Percentiles rank a stretch among this genome's conserved stretches.
Conservation (phyloP, 805 yeast species). For the Saccharomyces mikatae region DNA sequence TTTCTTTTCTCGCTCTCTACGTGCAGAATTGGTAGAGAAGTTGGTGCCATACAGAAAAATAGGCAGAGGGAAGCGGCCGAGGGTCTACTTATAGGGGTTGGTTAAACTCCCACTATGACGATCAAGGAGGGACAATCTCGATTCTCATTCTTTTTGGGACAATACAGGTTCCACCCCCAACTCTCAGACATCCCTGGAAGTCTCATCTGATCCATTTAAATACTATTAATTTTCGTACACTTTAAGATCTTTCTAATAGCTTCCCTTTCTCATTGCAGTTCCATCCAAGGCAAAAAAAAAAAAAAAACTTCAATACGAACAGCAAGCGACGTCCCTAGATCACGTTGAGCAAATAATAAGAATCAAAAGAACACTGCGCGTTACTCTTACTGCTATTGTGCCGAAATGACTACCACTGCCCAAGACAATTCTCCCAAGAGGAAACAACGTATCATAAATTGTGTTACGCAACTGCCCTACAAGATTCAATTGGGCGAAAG, state of each 20-base stretch:
- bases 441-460: conserved; percentile 29
- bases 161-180: background rate
- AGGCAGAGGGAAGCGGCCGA: background rate
- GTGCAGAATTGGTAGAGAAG: background rate
- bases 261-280: background rate
- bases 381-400: background rate
- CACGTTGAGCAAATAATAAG: background rate
- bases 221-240: background rate
- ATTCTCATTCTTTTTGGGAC: background rate
- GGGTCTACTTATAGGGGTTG: background rate
- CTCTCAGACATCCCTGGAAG: background rate
- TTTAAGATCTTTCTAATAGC: background rate
- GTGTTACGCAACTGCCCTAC: conserved; percentile 32
- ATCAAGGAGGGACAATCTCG: background rate
- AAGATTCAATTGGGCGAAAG: conserved; percentile 27
- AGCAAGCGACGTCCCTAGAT: background rate
- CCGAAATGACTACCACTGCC: background rate
- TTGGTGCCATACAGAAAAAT: background rate
- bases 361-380: background rate
- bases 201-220: background rate
- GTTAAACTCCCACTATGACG: background rate
- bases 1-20: background rate
- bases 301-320: background rate
- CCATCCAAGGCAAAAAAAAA: background rate
- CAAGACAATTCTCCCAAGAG: conserved; percentile 1